Evolutionary conservation across 805 yeast genomes (phyloP).

Genomic region (Martiniozyma abietophila): DNA sequence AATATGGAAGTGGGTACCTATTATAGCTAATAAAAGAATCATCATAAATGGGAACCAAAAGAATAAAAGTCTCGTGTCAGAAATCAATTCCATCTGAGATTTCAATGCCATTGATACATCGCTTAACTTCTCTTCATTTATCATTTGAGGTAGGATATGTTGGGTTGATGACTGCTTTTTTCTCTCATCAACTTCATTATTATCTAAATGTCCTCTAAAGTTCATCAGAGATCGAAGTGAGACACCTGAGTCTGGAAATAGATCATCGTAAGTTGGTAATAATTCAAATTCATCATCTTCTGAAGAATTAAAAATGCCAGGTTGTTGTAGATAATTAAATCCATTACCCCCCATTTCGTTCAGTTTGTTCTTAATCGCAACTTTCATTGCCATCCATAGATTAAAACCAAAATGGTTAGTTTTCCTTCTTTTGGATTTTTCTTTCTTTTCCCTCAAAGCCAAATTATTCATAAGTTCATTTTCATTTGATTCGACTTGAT

Average conservation of each 20-base stretch:
- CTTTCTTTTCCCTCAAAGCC: slow-evolving; percentile 4
- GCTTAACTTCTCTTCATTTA: slow-evolving; percentile 1
- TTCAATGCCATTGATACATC: slow-evolving; percentile 19
- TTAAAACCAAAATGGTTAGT: slow-evolving; percentile 19
- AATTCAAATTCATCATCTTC: slow-evolving; percentile 33
- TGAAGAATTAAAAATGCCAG: slow-evolving; percentile 14
- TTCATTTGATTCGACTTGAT: background rate
- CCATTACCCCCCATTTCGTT: slow-evolving; percentile 9
- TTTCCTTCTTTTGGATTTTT: slow-evolving; percentile 5
- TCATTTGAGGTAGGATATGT: no score
- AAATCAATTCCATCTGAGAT: slow-evolving; percentile 39
- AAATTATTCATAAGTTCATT: no score
- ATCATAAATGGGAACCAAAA: slow-evolving; percentile 84
- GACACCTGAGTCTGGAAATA: slow-evolving; percentile 46
- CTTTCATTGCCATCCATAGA: slow-evolving; percentile 25
- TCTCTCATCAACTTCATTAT: slow-evolving; percentile 10
- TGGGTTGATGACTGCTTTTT: no score
- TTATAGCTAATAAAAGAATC: slow-evolving; percentile 36
- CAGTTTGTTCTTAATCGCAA: slow-evolving; percentile 17
- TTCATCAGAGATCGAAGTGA: slow-evolving; percentile 23
- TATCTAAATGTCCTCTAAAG: slow-evolving; percentile 18
- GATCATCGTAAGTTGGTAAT: slow-evolving; percentile 67
- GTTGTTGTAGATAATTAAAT: no score
- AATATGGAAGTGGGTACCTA: slow-evolving; percentile 23
- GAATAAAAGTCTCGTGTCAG: slow-evolving; percentile 78